Evolutionary conservation across 2,329 filamentous ascomycete species (phyloP).

Genomic region (Botrytis fragariae): DNA sequence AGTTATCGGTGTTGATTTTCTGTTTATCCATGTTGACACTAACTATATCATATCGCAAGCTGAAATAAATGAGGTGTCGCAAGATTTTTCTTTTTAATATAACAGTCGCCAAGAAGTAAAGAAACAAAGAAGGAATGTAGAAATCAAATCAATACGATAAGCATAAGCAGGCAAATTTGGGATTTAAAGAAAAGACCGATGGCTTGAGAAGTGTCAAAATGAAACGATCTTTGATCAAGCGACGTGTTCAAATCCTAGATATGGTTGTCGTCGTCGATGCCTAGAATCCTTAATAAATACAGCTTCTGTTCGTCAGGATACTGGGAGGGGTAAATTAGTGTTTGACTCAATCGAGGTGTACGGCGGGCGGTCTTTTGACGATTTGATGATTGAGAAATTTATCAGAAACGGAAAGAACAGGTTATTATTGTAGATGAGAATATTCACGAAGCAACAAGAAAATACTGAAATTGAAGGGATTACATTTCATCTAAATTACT

Average conservation of each 20-base stretch:
- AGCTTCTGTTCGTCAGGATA: background rate
- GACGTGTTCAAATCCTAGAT: background rate
- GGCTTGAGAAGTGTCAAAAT: background rate
- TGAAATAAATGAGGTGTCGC: background rate
- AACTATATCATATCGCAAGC: background rate
- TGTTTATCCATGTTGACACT: conserved; percentile 2
- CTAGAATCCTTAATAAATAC: background rate
- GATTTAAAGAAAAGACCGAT: background rate
- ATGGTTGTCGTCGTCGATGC: background rate
- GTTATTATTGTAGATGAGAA: background rate
- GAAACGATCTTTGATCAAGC: background rate
- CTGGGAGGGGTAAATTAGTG: background rate
- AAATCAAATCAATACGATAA: background rate
- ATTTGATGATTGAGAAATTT: background rate
- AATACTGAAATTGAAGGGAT: background rate
- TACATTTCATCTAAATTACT: background rate
- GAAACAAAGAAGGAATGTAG: conserved; percentile 5
- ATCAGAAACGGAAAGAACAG: background rate
- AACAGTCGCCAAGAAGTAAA: background rate
- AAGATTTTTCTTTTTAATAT: background rate
- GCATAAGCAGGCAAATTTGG: background rate
- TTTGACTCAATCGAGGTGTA: background rate
- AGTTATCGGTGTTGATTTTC: background rate
- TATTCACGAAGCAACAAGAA: background rate
- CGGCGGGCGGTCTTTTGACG: background rate